Conservation (phyloP, 768 basidiomycete genomes). For the Lactarius indigo region DNA sequence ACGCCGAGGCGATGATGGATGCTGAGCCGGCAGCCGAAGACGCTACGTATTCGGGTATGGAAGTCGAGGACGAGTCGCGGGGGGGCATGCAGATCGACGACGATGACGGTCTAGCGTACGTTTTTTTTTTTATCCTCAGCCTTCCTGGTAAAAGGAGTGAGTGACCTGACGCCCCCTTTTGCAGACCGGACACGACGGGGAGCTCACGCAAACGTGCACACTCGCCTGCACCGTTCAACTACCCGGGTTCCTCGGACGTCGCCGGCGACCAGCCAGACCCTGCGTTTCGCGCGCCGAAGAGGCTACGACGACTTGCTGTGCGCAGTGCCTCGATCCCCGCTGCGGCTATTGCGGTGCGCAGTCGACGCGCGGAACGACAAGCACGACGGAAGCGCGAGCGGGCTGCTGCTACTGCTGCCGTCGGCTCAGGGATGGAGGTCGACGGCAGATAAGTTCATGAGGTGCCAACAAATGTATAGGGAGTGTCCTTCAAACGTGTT, state of each 20-base stretch:
- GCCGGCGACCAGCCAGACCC: not conserved
- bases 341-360: not conserved
- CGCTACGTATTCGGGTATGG: constrained; percentile 24
- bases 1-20: constrained; percentile 69
- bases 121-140: too few relatives aligned
- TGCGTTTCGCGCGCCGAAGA: constrained; percentile 15
- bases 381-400: constrained; percentile 15
- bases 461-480: too few relatives aligned
- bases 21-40: constrained; percentile 31
- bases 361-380: constrained; percentile 8
- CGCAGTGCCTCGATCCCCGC: constrained; percentile 15
- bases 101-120: not conserved
- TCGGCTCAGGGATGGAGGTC: constrained; percentile 14
- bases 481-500: not conserved
- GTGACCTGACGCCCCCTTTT: too few relatives aligned
- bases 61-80: constrained; percentile 12
- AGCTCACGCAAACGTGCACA: constrained; percentile 17
- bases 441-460: not conserved
- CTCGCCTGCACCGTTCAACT: not conserved
- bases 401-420: not conserved
- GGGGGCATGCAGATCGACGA: constrained; percentile 16
- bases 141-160: too few relatives aligned
- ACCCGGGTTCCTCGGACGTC: too few relatives aligned
- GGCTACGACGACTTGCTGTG: constrained; percentile 9
- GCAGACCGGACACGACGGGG: too few relatives aligned